Percentiles rank a stretch among this genome's conserved stretches.
These are phyloP conservation scores for Pythium utonaiense DNA, from an alignment of 352 stramenopile species.

Conservation along the genomic window DNA sequence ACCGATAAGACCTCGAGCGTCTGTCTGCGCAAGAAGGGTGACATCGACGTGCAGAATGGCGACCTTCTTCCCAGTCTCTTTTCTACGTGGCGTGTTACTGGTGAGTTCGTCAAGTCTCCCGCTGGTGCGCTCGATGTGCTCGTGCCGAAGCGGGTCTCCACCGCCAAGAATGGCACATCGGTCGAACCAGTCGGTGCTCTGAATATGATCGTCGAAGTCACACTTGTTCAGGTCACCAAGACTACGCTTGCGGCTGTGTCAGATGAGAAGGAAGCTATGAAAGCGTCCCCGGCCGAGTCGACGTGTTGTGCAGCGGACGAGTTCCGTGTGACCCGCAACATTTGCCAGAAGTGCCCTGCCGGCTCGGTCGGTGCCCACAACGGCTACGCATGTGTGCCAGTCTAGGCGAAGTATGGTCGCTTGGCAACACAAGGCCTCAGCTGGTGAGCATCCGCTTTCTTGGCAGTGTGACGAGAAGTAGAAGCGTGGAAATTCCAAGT, in stretches of 20 bases:
- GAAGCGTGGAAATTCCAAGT: too few species aligned
- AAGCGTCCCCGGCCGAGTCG: not conserved
- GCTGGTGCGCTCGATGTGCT: not conserved
- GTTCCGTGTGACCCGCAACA: slow-evolving; percentile 5
- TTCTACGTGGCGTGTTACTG: not conserved
- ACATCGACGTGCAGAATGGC: not conserved
- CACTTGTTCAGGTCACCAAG: not conserved
- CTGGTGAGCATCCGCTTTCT: too few species aligned
- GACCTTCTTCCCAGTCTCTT: slow-evolving; percentile 6
- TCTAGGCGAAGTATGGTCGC: too few species aligned
- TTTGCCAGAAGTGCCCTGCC: slow-evolving; percentile 4
- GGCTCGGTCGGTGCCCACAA: not conserved
- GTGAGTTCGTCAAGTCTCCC: not conserved
- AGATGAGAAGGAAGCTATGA: too few species aligned
- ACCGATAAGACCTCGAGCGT: not conserved
- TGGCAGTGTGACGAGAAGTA: too few species aligned
- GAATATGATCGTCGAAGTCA: not conserved
- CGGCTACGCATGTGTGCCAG: slow-evolving; percentile 5
- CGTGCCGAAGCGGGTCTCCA: not conserved
- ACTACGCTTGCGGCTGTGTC: too few species aligned
- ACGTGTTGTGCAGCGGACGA: slow-evolving; percentile 4
- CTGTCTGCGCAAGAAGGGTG: not conserved
- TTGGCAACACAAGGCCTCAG: too few species aligned
- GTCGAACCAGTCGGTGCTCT: slow-evolving; percentile 1
- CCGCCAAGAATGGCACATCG: not conserved